Percentiles rank a stretch among this genome's conserved stretches.
Evolutionary conservation across 768 basidiomycete species (phyloP).

Genomic region (Tulasnella sp.): DNA sequence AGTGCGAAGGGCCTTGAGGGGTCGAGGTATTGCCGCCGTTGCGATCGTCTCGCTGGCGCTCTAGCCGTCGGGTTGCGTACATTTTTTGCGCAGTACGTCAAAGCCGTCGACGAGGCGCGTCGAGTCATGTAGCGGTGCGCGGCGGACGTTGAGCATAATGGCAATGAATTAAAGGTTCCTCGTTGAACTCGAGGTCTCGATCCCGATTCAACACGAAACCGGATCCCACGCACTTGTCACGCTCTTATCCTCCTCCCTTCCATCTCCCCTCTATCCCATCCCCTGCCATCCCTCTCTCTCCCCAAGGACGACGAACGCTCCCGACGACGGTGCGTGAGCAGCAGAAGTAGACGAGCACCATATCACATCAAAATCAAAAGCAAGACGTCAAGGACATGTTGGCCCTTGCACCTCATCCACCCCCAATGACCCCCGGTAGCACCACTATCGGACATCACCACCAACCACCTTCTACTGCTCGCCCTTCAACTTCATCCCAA

Average conservation of each 20-base stretch:
- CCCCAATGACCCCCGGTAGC: slow-evolving; percentile 15
- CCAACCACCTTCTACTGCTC: neutral
- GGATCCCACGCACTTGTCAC: slow-evolving; percentile 19
- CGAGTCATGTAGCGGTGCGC: neutral
- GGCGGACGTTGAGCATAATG: neutral
- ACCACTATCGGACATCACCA: slow-evolving; percentile 18
- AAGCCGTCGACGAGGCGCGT: neutral
- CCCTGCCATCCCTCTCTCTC: neutral
- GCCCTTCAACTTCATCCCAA: neutral
- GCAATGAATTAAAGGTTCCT: neutral
- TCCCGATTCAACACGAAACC: slow-evolving; percentile 18
- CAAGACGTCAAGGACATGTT: slow-evolving; percentile 17
- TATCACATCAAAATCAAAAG: slow-evolving; percentile 15
- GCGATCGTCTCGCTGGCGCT: slow-evolving; percentile 20
- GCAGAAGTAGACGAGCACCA: slow-evolving; percentile 5
- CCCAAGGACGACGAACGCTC: slow-evolving; percentile 10
- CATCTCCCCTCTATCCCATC: neutral
- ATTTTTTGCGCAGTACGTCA: slow-evolving; percentile 12
- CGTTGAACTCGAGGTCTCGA: neutral
- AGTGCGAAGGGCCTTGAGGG: slow-evolving; percentile 13
- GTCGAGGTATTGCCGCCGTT: slow-evolving; percentile 28
- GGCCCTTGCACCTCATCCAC: slow-evolving; percentile 7
- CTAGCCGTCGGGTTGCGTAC: slow-evolving; percentile 7
- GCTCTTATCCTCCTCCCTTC: slow-evolving; percentile 10
- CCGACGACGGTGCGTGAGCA: slow-evolving; percentile 6